Evolutionary conservation across 768 basidiomycete species (phyloP), one percentile per base, ranked within the genome.

Genomic region (Russula emetica): DNA sequence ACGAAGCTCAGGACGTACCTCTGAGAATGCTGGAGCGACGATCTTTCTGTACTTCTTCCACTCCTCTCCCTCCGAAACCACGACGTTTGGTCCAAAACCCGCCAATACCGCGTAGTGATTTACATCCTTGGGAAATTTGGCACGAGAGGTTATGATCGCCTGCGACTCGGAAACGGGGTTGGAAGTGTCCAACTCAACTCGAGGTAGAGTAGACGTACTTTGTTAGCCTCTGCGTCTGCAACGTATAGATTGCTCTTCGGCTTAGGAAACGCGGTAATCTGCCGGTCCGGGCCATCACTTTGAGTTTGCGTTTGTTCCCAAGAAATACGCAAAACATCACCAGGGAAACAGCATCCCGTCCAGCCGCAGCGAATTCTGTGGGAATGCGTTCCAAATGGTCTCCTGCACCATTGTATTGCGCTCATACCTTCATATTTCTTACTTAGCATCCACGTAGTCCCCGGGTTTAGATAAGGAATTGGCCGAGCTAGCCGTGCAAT

Each of bases 11-110:
- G 13, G 13, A 4, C 36, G 4, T 58, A 84, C 84, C 71, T 86
- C 85, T 7, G 83, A 83, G 70, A 87, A 88, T 0, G 84, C 81
- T 20, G 85, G 85, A 0, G 83, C 84, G 16, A 80, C 75, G 44
- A 87, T 79, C 70, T 83, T 85, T 51, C 85, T 74, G 66, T 85
- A 85, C 36, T 80, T 79, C 71, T 85, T 85, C 86, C 86, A 88
- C 63, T 83, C 78, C 4, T 83, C 80, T 26, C 82, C 83, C 67
- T 88, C 86, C 0, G 83, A 82, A 1, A 78, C 80, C 24, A 88
- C 79, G 50, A 88, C 83, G 66, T 88, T 90, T 11, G 70, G 69
- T 7, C 87, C 86, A 69, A 80, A 88, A 61, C 83, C 76, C 0
- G 72, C 61, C 20, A 87, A 72, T 20, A 76, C 64, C 40, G 40